phyloP scores from a whole-genome alignment of 768 basidiomycete genomes.

The Termitomyces sp. region DNA sequence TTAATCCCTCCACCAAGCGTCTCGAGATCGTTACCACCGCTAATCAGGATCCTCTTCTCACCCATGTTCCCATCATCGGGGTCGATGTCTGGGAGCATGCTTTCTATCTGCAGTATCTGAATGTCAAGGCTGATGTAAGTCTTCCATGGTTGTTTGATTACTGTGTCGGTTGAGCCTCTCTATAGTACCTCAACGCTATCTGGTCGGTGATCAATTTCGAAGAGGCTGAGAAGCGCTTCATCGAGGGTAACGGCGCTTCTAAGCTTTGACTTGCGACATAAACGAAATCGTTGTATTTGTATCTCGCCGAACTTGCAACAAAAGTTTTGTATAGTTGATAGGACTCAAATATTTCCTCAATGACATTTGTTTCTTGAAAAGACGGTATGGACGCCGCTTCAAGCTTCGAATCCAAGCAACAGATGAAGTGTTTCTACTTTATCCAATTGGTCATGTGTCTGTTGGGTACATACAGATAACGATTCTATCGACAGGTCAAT shows the following conservation, averaged over 20 bases:
- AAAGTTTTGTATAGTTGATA: background rate
- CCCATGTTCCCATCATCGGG: slow-evolving; percentile 77
- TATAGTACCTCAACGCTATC: slow-evolving; percentile 79
- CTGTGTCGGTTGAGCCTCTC: background rate
- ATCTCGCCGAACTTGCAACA: background rate
- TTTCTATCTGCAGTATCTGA: slow-evolving; percentile 95
- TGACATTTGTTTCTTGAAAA: background rate
- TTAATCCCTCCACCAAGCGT: slow-evolving; percentile 56
- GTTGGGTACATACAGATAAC: no score
- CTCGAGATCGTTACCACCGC: slow-evolving; percentile 89
- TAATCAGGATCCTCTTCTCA: slow-evolving; percentile 91
- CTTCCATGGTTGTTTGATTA: background rate
- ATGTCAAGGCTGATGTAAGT: slow-evolving; percentile 89
- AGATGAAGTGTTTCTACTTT: no score
- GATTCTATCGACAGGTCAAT: no score
- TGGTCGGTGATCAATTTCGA: slow-evolving; percentile 91
- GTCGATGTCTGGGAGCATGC: slow-evolving; percentile 97
- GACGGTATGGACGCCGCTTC: background rate
- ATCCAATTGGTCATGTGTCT: no score
- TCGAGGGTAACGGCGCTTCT: slow-evolving; percentile 17
- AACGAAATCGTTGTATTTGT: background rate
- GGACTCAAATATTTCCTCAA: background rate
- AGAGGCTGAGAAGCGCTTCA: slow-evolving; percentile 60
- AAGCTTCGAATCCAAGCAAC: background rate
- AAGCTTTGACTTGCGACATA: slow-evolving; percentile 15